A percentile compares a stretch with the other conserved stretches of the same genome.
Evolutionary conservation across 169 alveolate genomes (phyloP).

Genomic region (Eimeria nieschulzi): DNA sequence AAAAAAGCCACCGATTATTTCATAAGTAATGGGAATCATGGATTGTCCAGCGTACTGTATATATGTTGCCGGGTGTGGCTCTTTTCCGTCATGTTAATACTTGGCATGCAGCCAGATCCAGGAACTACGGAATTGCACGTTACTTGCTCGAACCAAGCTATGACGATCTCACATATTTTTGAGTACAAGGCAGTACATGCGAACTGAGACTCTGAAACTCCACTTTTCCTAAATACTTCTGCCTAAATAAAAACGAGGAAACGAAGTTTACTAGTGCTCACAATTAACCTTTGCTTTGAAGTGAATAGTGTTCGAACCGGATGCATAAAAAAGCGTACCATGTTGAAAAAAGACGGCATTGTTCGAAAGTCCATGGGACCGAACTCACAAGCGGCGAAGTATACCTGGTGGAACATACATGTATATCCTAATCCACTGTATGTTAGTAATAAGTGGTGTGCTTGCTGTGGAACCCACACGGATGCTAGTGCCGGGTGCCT

Average conservation of each 20-base stretch:
- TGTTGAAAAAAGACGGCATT: conserved; percentile 78
- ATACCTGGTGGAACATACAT: conserved; percentile 6
- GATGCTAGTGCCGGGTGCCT: not conserved
- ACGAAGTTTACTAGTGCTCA: not conserved
- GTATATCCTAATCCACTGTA: not conserved
- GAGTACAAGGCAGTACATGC: conserved; percentile 41
- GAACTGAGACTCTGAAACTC: conserved; percentile 7
- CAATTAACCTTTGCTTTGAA: not conserved
- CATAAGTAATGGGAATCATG: not conserved
- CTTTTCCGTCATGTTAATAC: not conserved
- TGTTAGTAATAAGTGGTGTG: not conserved
- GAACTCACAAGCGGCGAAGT: conserved; percentile 62
- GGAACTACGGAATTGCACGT: not conserved
- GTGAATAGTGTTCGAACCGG: not conserved
- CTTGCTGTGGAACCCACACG: not conserved
- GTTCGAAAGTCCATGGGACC: conserved; percentile 70
- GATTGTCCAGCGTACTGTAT: not conserved
- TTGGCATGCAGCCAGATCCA: not conserved
- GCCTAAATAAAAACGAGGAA: conserved; percentile 2
- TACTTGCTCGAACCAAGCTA: conserved; percentile 17
- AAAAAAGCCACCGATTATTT: too few species aligned
- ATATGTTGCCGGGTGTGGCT: not conserved
- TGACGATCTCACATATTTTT: conserved; percentile 20
- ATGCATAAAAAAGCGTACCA: conserved; percentile 51
- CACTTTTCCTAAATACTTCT: conserved; percentile 41